Evolutionary conservation across 495 filamentous ascomycete genomes (phyloP).

Genomic region (Penicillium crystallinum): DNA sequence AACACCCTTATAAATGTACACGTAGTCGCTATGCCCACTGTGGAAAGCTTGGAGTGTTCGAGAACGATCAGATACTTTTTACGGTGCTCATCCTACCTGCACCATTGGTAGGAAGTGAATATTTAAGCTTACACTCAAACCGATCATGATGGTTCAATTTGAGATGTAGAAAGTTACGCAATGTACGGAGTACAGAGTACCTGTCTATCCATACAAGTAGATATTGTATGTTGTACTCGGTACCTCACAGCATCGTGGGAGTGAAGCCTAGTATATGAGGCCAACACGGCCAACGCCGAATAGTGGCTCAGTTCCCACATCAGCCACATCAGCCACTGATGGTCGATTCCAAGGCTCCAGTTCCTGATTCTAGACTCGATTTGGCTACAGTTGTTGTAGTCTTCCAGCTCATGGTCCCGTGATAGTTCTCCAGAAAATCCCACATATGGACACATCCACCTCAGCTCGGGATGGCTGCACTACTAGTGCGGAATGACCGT

Average conservation of each 20-base stretch:
- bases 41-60: neutral
- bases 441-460: conserved; percentile 10
- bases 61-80: too few relatives aligned
- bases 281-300: neutral
- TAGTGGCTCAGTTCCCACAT: neutral
- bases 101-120: too few relatives aligned
- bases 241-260: too few relatives aligned
- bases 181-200: too few relatives aligned
- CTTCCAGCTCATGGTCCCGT: neutral
- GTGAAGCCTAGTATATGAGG: neutral
- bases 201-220: too few relatives aligned
- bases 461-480: conserved; percentile 31
- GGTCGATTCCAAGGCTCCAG: neutral
- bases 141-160: too few relatives aligned
- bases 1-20: too few relatives aligned
- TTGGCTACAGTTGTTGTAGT: too few relatives aligned
- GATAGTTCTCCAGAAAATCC: neutral
- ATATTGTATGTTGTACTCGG: too few relatives aligned
- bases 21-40: neutral
- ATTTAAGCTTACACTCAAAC: too few relatives aligned
- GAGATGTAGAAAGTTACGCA: too few relatives aligned
- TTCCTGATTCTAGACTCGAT: neutral
- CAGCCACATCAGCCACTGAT: neutral
- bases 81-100: too few relatives aligned
- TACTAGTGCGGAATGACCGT: conserved; percentile 53